Percentiles rank a stretch among this genome's conserved stretches.
These are phyloP conservation scores for Colletotrichum godetiae DNA, from an alignment of 2,329 filamentous ascomycete species.

Conservation along the genomic window DNA sequence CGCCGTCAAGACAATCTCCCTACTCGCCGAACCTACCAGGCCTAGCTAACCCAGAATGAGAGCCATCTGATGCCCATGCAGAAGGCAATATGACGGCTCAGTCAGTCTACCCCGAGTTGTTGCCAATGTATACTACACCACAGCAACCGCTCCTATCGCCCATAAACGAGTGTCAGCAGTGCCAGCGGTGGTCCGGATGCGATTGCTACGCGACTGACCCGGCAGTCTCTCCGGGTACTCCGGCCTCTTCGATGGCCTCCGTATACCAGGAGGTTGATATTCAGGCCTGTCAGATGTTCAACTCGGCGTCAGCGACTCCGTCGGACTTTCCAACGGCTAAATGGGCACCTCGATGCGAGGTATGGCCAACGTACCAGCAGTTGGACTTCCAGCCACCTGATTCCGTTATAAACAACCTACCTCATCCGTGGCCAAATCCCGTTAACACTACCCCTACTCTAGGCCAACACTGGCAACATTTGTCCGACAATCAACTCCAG, in stretches of 20 bases:
- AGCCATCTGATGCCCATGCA: neutral
- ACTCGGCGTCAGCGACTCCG: neutral
- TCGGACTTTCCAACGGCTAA: neutral
- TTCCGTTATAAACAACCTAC: neutral
- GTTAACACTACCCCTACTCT: neutral
- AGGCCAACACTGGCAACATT: neutral
- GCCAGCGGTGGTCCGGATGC: conserved; percentile 4
- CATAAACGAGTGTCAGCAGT: neutral
- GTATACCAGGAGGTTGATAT: neutral
- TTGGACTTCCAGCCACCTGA: neutral
- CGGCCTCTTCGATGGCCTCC: neutral
- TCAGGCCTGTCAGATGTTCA: neutral
- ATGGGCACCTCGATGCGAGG: neutral
- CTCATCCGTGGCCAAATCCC: neutral
- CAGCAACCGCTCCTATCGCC: neutral
- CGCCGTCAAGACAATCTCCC: neutral
- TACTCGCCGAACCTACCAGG: neutral
- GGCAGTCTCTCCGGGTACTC: neutral
- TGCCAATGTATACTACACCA: neutral
- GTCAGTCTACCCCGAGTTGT: neutral
- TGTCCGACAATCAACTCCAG: neutral
- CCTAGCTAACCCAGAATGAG: neutral
- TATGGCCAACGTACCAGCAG: neutral
- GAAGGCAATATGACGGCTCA: neutral
- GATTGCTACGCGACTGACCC: neutral